phyloP scores from a whole-genome alignment of 306 rosid genomes.

The Sicyos edulis region DNA sequence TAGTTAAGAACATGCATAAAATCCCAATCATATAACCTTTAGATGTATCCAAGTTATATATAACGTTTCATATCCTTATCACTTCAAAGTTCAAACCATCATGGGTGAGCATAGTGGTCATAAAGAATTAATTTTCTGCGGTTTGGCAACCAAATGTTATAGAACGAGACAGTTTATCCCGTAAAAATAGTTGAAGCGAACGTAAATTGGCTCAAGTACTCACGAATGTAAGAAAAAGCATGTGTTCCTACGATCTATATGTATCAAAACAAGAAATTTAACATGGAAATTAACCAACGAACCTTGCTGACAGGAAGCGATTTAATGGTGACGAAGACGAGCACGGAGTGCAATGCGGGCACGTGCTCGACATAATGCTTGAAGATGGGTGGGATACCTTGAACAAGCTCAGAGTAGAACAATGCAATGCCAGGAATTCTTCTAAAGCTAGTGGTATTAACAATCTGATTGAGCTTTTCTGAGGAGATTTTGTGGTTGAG shows the following conservation, averaged over 20 bases:
- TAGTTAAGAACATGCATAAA: not conserved
- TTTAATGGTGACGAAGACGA: constrained; percentile 32
- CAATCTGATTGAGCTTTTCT: not conserved
- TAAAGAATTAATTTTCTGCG: too few relatives aligned
- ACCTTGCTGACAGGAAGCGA: constrained; percentile 27
- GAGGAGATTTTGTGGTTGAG: constrained; percentile 20
- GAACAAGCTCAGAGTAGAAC: constrained; percentile 38
- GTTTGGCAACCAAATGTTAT: too few relatives aligned
- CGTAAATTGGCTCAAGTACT: too few relatives aligned
- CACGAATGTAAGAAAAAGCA: too few relatives aligned
- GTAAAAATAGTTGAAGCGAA: too few relatives aligned
- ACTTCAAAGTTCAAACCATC: too few relatives aligned
- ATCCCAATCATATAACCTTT: not conserved
- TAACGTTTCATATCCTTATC: not conserved
- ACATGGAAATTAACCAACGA: not conserved
- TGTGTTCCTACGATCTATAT: not conserved
- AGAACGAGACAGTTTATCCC: too few relatives aligned
- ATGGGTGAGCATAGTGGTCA: too few relatives aligned
- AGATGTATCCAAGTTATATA: too few relatives aligned
- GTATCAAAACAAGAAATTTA: too few relatives aligned
- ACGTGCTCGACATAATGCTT: constrained; percentile 31
- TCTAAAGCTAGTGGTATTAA: not conserved
- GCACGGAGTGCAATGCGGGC: constrained; percentile 35
- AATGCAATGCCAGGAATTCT: constrained; percentile 21
- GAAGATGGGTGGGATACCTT: constrained; percentile 40